Evolutionary conservation across 495 filamentous ascomycete species (phyloP), one percentile per base, ranked within the genome.

Genomic region (Neurospora tetraspora): DNA sequence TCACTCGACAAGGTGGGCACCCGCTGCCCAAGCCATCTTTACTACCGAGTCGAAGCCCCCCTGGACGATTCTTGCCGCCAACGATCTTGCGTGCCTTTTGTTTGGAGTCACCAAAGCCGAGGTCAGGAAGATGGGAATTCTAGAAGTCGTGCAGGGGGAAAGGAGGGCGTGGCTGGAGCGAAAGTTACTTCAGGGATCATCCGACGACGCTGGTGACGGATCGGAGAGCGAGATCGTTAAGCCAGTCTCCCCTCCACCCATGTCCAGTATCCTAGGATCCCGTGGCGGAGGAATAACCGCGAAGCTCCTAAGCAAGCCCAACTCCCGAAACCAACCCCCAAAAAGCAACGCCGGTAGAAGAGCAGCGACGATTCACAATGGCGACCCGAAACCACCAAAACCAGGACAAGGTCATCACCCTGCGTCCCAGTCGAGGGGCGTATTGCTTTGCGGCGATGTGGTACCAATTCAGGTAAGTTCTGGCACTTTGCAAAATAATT

Each of bases 41-140:
- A 94, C 95, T 20, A 99, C 96, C 18, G 92, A 96, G 81, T 87
- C 92, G 61, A 86, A 90, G 61, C 86, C 91, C 11, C 96, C 96
- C 5, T 99, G 94, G 92, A 98, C 95, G 3, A 97, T 99, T 71
- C 85, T 97, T 68, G 91, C 95, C 9, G 96, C 96, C n/a, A 99
- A 99, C 78, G 96, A 99, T 80, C 85, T 99, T 40, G 95, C 96
- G 18, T 99, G 96, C 81, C 86, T 99, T 36, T 88, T 99, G 68
- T 98, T 99, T 81, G 96, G 96, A 43, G 93, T 99, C 37, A 96
- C 95, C 6, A 93, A 94, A 78, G 92, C 93, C 10, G 96, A 99
- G 81, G 91, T 99, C 40, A 89, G 93, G 38, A 97, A 94, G 78
- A 89, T 98, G 84, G 94, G 96, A 72, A 98, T 99, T 71, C 80